Base-by-base conservation (phyloP, 768 basidiomycete genomes). In the Phylloporus sp. region DNA sequence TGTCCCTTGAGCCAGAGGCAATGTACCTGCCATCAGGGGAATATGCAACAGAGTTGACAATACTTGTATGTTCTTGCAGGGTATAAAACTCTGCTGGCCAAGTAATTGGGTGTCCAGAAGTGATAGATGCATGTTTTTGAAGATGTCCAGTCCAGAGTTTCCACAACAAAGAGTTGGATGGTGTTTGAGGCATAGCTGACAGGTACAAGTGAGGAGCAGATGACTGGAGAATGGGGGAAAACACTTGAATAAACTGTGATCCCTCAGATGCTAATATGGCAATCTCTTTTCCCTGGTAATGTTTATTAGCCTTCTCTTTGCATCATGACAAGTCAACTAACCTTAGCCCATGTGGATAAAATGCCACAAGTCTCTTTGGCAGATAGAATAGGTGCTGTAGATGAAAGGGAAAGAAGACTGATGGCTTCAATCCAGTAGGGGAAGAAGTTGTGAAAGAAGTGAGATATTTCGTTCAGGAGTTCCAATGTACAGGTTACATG, bases 401-500 rank as follows among this genome's bases (percentile, higher is more conserved):
- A 45, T 13, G 18, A 24, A 1, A 13, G 20, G 20, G 44, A 45
- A 8, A 45, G 44, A 13, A 45, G 31, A 6, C 31, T 45, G 44
- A 45, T 45, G 31, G 31, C 44, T 45, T 45, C 44, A 11, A 46
- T 38, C 47, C 32, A 49, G 34, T 34, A 56, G 43, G 47, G 39
- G 10, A 43, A 41, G n/a, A n/a, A 38, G 10, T 28, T 12, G 28
- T 49, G 46, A 24, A 53, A 50, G 45, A 56, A 56, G 2, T 4
- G 7, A 2, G 45, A 42, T 6, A 54, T 20, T 4, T 50, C 39
- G 18, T n/a, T 6, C 32, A 46, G n/a, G 27, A 50, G 24, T 7
- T 22, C n/a, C 29, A 34, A 31, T 22, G 48, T 46, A 36, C 15
- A 42, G 4, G 18, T 12, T 1, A 23, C 18, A 42, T 36, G 20